Conservation (phyloP, 139 green algal genomes). For the Coccomyxa sp. region DNA sequence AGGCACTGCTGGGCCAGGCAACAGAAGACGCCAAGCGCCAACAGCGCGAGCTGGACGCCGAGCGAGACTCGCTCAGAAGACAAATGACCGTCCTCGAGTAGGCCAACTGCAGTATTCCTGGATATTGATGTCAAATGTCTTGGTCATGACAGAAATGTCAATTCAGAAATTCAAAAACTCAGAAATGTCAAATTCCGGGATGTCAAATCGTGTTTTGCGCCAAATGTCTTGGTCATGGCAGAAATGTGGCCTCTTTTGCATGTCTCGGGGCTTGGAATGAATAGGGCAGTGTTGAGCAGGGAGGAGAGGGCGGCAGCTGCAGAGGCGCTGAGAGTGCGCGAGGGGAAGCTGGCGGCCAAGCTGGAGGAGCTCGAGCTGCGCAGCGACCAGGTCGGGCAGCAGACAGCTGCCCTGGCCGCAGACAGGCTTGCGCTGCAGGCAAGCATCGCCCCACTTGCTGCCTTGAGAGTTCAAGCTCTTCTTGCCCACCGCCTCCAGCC, state of each 20-base stretch:
- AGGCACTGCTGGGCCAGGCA: conserved; percentile 5
- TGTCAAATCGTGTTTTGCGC: too few relatives aligned
- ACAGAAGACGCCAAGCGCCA: conserved; percentile 5
- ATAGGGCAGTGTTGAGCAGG: not conserved
- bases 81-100: too few relatives aligned
- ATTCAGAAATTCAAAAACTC: too few relatives aligned
- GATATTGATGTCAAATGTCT: too few relatives aligned
- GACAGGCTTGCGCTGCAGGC: conserved; percentile 15
- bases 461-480: too few relatives aligned
- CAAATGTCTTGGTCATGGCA: too few relatives aligned
- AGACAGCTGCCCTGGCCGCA: not conserved
- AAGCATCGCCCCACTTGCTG: not conserved
- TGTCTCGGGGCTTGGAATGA: too few relatives aligned
- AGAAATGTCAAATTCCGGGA: too few relatives aligned
- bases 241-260: too few relatives aligned
- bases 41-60: conserved; percentile 6
- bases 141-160: too few relatives aligned
- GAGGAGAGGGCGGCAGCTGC: not conserved
- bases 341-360: conserved; percentile 3
- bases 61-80: not conserved
- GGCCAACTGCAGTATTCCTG: too few relatives aligned
- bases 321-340: not conserved
- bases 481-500: too few relatives aligned
- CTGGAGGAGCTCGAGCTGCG: conserved; percentile 4
- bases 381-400: conserved; percentile 3